phyloP scores from a whole-genome alignment of 2,329 filamentous ascomycete genomes.

The Pezicula carpinea region DNA sequence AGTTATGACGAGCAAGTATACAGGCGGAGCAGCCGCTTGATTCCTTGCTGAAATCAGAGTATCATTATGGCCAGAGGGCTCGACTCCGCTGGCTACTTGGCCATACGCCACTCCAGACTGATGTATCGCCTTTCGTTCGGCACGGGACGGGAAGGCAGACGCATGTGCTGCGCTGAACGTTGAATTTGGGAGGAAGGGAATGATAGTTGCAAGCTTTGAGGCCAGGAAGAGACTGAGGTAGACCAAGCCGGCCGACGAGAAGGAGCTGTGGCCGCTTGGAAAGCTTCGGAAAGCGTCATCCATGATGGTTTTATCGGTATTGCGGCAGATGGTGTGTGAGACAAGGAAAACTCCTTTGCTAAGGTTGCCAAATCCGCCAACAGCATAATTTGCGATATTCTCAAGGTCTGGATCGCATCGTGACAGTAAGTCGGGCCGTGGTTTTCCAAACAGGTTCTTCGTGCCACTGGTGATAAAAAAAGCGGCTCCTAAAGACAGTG shows the following conservation, averaged over 20 bases:
- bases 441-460: conserved; percentile 65
- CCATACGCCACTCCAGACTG: neutral
- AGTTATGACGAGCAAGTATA: conserved; percentile 69
- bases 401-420: conserved; percentile 44
- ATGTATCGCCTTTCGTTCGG: conserved; percentile 21
- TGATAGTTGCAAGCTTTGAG: conserved; percentile 71
- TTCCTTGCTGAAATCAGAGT: conserved; percentile 52
- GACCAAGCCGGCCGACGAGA: conserved; percentile 72
- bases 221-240: conserved; percentile 86
- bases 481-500: conserved; percentile 61
- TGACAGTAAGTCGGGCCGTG: conserved; percentile 48
- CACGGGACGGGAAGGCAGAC: conserved; percentile 72
- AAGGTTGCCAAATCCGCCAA: conserved; percentile 54
- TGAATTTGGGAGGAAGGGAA: conserved; percentile 60
- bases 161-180: conserved; percentile 42
- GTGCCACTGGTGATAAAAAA: conserved; percentile 79
- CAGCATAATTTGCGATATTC: conserved; percentile 53
- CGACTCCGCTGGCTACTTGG: conserved; percentile 1
- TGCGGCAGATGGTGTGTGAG: conserved; percentile 69
- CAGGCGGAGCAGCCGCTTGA: conserved; percentile 75
- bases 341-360: conserved; percentile 62
- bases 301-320: conserved; percentile 54
- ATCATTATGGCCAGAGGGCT: conserved; percentile 22
- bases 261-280: conserved; percentile 71
- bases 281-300: conserved; percentile 84